Evolutionary conservation across 129 eudicot species (phyloP), one percentile per base, ranked within the genome.

Genomic region (Sambucus nigra): DNA sequence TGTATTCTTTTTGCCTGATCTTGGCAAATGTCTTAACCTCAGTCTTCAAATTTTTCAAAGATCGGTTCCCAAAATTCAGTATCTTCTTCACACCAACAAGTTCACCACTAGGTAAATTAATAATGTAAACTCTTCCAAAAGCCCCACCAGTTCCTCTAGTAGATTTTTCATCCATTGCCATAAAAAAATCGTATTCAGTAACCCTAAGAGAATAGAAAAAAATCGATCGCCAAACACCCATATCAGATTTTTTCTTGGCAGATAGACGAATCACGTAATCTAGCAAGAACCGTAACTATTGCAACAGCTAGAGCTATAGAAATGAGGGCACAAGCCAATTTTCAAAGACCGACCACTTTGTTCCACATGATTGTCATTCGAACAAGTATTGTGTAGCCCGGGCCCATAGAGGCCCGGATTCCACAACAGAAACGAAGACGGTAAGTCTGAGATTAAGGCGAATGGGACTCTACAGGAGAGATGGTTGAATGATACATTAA

Each of bases 191-290:
- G 46, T 84, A 65, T 66, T 84, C 95, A 0, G 86, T 70, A 25
- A 84, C 70, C 70, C 97, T 72, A 45, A 89, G 81, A n/a, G 93
- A 82, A 35, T 89, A 89, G 60, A 84, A 89, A 76, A 89, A 89
- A 60, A 89, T 93, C 0, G 92, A 81, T 51, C 73, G 60, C 95
- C 93, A 89, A 51, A 39, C 55, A 57, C 80, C 75, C 65, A 39
- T 39, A 54, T 73, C 66, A 50, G 73, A 53, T 51, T 67, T 78
- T 61, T 52, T 66, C 61, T 51, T 78, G 14, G 75, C 60, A 13
- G 76, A 74, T 51, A 72, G 80, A 45, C 51, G 71, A 28, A 62
- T 10, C 13, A 78, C 20, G 19, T 70, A 78, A 66, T 25, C 72
- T 85, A 17, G 69, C 31, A 19, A 70, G 78, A 58, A 74, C 45